These are phyloP conservation scores for Phytopythium cucurbitacearum DNA, from an alignment of 352 stramenopile species.

Conservation along the genomic window DNA sequence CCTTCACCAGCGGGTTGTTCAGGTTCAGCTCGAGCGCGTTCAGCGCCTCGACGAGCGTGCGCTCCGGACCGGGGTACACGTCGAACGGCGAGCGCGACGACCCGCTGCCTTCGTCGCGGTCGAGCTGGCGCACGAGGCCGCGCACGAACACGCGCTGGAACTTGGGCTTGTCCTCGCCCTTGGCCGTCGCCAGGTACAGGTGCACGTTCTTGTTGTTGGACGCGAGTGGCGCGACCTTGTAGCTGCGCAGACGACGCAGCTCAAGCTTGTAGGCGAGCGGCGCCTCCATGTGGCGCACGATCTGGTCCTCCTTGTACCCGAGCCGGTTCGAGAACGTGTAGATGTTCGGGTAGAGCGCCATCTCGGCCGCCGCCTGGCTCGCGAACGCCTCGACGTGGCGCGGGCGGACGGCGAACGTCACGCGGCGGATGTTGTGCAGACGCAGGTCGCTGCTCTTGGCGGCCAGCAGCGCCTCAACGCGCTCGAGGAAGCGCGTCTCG, in stretches of 20 bases:
- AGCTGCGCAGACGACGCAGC: conserved; percentile 96
- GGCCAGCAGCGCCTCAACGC: conserved; percentile 63
- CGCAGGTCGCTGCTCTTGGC: conserved; percentile 49
- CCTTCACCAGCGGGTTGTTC: conserved; percentile 88
- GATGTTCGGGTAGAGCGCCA: conserved; percentile 83
- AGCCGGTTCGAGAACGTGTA: conserved; percentile 87
- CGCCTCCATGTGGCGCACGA: conserved; percentile 98
- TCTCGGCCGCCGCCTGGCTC: conserved; percentile 33
- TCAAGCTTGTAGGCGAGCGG: conserved; percentile 98
- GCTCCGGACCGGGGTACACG: conserved; percentile 91
- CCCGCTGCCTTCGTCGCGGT: conserved; percentile 64
- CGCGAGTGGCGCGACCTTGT: conserved; percentile 92
- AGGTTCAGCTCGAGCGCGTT: conserved; percentile 97
- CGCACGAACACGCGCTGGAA: conserved; percentile 96
- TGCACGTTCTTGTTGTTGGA: conserved; percentile 97
- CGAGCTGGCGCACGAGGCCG: conserved; percentile 90
- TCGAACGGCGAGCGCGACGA: conserved; percentile 82
- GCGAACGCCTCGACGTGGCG: conserved; percentile 33
- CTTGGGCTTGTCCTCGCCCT: conserved; percentile 46
- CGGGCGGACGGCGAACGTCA: conserved; percentile 84
- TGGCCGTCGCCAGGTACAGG: conserved; percentile 94
- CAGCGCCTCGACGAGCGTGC: conserved; percentile 97
- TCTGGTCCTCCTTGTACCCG: conserved; percentile 95
- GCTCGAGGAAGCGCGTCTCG: conserved; percentile 48
- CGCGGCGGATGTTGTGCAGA: conserved; percentile 79